phyloP scores from a whole-genome alignment of 2,329 filamentous ascomycete species.

The Diplodia sapinea region DNA sequence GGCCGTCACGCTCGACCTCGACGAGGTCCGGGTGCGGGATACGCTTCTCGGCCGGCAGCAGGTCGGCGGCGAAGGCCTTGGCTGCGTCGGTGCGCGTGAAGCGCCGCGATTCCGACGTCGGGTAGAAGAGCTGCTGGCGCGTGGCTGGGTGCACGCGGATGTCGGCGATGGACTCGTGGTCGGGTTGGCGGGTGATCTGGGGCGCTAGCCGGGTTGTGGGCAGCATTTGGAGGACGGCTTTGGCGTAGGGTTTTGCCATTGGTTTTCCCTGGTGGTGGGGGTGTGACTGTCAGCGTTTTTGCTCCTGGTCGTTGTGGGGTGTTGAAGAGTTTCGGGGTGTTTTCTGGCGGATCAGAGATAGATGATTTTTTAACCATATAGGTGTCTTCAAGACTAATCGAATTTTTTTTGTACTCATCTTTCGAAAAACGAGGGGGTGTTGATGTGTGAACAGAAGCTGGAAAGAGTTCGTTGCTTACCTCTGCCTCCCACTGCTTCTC shows the following conservation, averaged over 20 bases:
- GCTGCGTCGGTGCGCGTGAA: conserved; percentile 71
- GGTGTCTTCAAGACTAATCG: conserved; percentile 99
- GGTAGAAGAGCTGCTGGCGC: conserved; percentile 65
- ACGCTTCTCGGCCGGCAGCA: conserved; percentile 67
- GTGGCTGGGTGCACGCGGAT: conserved; percentile 64
- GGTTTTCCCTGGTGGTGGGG: conserved; percentile 68
- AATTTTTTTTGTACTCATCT: conserved; percentile 76
- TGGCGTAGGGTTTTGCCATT: conserved; percentile 76
- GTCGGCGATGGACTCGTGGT: conserved; percentile 69
- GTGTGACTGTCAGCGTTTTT: not conserved
- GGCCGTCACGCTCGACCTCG: conserved; percentile 51
- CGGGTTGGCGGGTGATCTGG: conserved; percentile 46
- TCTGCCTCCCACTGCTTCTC: conserved; percentile 78
- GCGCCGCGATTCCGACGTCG: conserved; percentile 66
- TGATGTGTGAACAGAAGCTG: not conserved
- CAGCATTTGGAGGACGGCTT: conserved; percentile 79
- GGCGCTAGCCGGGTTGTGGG: conserved; percentile 56
- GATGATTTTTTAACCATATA: conserved; percentile 81
- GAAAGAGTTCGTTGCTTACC: conserved; percentile 62
- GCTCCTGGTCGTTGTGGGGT: too few relatives aligned
- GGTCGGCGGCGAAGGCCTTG: conserved; percentile 63
- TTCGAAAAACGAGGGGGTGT: conserved; percentile 37
- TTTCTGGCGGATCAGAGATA: conserved; percentile 66
- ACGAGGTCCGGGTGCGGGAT: conserved; percentile 68
- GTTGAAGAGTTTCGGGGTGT: not conserved